phyloP scores from a whole-genome alignment of 1,284 basidiomycete species.

The Trichosporon faecale region DNA sequence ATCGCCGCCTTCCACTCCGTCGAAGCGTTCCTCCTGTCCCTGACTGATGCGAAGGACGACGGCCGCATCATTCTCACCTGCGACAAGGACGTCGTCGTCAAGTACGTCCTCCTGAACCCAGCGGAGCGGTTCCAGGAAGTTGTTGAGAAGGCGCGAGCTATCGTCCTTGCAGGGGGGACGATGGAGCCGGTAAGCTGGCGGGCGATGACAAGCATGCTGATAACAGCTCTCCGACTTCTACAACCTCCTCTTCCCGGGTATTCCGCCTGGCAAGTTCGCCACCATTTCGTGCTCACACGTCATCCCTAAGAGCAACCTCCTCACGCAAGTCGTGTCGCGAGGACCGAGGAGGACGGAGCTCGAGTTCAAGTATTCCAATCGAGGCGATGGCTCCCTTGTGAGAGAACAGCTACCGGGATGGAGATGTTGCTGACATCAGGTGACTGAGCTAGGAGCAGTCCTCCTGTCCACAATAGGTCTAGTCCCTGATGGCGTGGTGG shows the following conservation, averaged over 20 bases:
- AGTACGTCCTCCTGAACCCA: slow-evolving; percentile 94
- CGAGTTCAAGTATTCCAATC: slow-evolving; percentile 77
- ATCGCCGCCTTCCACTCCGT: slow-evolving; percentile 80
- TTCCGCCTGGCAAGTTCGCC: slow-evolving; percentile 63
- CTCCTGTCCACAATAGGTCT: slow-evolving; percentile 73
- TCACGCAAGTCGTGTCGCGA: slow-evolving; percentile 70
- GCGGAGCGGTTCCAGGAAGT: slow-evolving; percentile 80
- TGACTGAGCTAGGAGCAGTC: slow-evolving; percentile 79
- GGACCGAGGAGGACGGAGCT: slow-evolving; percentile 74
- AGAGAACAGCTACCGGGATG: slow-evolving; percentile 38
- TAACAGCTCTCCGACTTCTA: slow-evolving; percentile 83
- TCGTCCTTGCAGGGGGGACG: slow-evolving; percentile 90
- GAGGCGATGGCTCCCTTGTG: slow-evolving; percentile 67
- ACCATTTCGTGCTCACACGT: slow-evolving; percentile 92
- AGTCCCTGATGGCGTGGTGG: slow-evolving; percentile 82
- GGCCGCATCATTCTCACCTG: slow-evolving; percentile 54
- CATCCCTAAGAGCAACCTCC: slow-evolving; percentile 75
- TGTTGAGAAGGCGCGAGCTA: slow-evolving; percentile 71
- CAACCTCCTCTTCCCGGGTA: slow-evolving; percentile 71
- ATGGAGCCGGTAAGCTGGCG: slow-evolving; percentile 77
- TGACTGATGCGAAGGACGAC: slow-evolving; percentile 78
- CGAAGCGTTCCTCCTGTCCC: slow-evolving; percentile 77
- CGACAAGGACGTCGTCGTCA: slow-evolving; percentile 58
- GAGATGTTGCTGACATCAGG: slow-evolving; percentile 53
- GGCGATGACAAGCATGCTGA: neutral